These are phyloP conservation scores for Pholiota conissans DNA, from an alignment of 768 basidiomycete species.

Conservation along the genomic window DNA sequence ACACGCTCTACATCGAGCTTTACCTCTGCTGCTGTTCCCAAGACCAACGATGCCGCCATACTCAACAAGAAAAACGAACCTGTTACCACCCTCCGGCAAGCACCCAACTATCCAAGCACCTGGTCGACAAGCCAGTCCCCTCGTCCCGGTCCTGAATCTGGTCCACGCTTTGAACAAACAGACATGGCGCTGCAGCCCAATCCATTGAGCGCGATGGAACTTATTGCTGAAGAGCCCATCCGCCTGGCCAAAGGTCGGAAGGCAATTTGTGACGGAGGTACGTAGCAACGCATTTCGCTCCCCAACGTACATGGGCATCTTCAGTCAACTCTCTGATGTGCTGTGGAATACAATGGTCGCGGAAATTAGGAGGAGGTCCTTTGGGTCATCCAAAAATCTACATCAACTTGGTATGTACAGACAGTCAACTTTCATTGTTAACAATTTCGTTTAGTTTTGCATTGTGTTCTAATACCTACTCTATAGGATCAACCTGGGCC, in stretches of 20 bases:
- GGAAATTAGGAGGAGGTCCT: slow-evolving; percentile 77
- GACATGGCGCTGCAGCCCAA: slow-evolving; percentile 84
- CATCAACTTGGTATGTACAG: slow-evolving; percentile 83
- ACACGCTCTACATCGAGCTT: slow-evolving; percentile 30
- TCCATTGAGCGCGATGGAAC: slow-evolving; percentile 87
- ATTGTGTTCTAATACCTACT: slow-evolving; percentile 15
- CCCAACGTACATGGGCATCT: neutral
- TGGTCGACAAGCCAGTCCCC: slow-evolving; percentile 86
- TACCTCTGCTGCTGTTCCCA: slow-evolving; percentile 23
- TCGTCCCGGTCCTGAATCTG: slow-evolving; percentile 56
- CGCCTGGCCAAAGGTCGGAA: slow-evolving; percentile 78
- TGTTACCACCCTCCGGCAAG: slow-evolving; percentile 55
- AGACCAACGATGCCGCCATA: slow-evolving; percentile 21
- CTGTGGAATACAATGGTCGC: neutral
- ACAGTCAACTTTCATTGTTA: neutral
- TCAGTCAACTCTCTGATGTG: slow-evolving; percentile 10
- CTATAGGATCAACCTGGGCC: slow-evolving; percentile 84
- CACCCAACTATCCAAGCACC: slow-evolving; percentile 78
- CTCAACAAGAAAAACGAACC: slow-evolving; percentile 20
- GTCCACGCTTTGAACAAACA: slow-evolving; percentile 93
- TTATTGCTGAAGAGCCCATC: slow-evolving; percentile 85
- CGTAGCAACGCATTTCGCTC: slow-evolving; percentile 24
- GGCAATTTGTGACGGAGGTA: slow-evolving; percentile 95
- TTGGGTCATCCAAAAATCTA: slow-evolving; percentile 97
- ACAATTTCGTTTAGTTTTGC: neutral